Base-by-base conservation (phyloP, 106 monocot genomes). In the Dendrobium officinale region DNA sequence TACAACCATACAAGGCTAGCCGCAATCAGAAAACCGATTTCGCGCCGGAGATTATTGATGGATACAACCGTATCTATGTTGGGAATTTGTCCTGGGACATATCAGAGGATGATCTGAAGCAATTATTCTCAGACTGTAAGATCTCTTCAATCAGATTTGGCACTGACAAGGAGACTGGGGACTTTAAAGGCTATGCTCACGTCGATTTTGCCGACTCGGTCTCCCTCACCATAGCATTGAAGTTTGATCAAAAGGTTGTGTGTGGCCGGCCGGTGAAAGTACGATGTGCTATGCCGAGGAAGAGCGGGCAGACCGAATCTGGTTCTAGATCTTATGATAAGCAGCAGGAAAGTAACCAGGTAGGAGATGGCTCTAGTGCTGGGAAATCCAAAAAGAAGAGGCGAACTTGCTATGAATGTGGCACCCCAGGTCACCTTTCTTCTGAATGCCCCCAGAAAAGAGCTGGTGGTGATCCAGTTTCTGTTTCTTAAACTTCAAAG, bases 131-230 rank as follows among this genome's bases (percentile, higher is more conserved):
- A 7, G 89, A 86, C 45, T 93, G 95, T 86, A 95, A 87, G 42
- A 85, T 99, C 42, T 61, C 86, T 1, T 81, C 92, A 27, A 84
- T 99, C 55, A 80, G 93, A 22, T 95, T 91, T 19, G 99, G 95
- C 2, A 90, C 79, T 8, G 95, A 99, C 85, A 93, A 99, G 73
- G 84, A 72, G 55, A 99, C 95, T 1, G 93, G 86, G 16, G 93
- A 99, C 27, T 99, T 99, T 80, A 99, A 91, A 72, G 95, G 95
- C 24, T 99, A 93, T 58, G 99, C 93, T 7, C 99, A 99, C 49
- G 87, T 99, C n/a, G 91, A 93, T 66, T 99, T 99, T 79, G 18
- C 72, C 10, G 95, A 99, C 47, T 79, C 70, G 22, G 77, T 70
- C 1, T 99, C 99, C n/a, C 78, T 93, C 45, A 26, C 83, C 4